A percentile compares a stretch with the other conserved stretches of the same genome.
Evolutionary conservation across 2,329 filamentous ascomycete species (phyloP).

Genomic region (Aspergillus latus): DNA sequence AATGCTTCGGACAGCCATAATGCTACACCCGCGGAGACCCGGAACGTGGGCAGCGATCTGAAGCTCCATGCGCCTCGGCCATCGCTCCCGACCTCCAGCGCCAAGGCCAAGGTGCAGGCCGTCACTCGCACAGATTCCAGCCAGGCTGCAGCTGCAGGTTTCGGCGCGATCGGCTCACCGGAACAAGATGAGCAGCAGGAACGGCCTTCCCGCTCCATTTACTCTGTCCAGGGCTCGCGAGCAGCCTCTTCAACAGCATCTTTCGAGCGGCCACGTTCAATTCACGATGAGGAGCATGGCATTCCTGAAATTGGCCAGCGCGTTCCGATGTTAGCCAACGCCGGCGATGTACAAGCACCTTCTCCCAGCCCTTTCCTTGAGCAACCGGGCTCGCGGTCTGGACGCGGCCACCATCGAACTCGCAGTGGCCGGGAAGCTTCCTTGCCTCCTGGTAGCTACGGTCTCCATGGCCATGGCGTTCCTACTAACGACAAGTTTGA

Average conservation of each 20-base stretch:
- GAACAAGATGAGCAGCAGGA: constrained; percentile 52
- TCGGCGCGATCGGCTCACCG: constrained; percentile 62
- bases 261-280: constrained; percentile 56
- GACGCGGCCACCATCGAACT: constrained; percentile 66
- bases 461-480: constrained; percentile 83
- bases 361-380: constrained; percentile 66
- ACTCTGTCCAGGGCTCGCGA: constrained; percentile 59
- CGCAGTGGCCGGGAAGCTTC: constrained; percentile 70
- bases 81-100: constrained; percentile 75
- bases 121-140: constrained; percentile 93
- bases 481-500: constrained; percentile 77
- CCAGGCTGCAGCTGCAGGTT: constrained; percentile 77
- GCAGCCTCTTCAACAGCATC: constrained; percentile 48
- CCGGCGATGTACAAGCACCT: constrained; percentile 93
- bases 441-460: constrained; percentile 84
- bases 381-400: constrained; percentile 48
- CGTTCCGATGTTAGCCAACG: constrained; percentile 89
- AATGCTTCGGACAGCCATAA: constrained; percentile 45
- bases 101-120: constrained; percentile 76
- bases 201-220: constrained; percentile 54
- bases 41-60: constrained; percentile 75
- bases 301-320: constrained; percentile 90
- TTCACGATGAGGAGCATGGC: constrained; percentile 74
- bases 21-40: constrained; percentile 67
- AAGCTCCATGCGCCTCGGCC: constrained; percentile 88